Conservation (phyloP, 768 basidiomycete genomes). For the Rhizopogon salebrosus region DNA sequence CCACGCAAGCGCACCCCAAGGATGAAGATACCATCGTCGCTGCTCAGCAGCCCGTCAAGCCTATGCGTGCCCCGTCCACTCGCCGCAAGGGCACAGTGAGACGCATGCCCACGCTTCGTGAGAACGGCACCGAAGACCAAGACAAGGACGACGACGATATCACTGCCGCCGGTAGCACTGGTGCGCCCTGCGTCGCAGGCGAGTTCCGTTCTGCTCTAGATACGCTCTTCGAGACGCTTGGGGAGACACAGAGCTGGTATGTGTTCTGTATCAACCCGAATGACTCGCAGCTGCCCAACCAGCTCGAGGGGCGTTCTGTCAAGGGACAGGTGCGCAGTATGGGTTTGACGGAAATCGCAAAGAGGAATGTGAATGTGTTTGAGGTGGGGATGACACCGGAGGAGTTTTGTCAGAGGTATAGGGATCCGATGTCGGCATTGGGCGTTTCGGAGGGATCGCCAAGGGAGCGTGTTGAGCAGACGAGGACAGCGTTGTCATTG, state of each 20-base stretch:
- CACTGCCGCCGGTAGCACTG: constrained; percentile 25
- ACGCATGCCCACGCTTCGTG: constrained; percentile 38
- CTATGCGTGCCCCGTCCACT: constrained; percentile 90
- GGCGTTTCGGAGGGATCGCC: constrained; percentile 58
- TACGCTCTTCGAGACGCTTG: constrained; percentile 80
- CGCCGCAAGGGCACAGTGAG: constrained; percentile 73
- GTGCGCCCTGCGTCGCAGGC: constrained; percentile 72
- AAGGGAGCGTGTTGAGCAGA: constrained; percentile 56
- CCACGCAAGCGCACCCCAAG: constrained; percentile 86
- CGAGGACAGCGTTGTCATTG: constrained; percentile 50
- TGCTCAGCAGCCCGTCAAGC: constrained; percentile 89
- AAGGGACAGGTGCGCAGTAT: constrained; percentile 86
- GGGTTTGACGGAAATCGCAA: constrained; percentile 75
- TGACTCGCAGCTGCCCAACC: constrained; percentile 91
- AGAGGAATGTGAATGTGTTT: constrained; percentile 59
- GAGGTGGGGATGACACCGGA: constrained; percentile 81
- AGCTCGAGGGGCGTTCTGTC: constrained; percentile 86
- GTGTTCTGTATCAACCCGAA: constrained; percentile 94
- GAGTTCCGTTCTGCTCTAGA: constrained; percentile 85
- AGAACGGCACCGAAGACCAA: constrained; percentile 32
- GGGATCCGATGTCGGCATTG: constrained; percentile 50
- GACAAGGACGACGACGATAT: constrained; percentile 36
- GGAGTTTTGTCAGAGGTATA: constrained; percentile 86
- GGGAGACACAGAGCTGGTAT: constrained; percentile 88
- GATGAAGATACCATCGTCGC: constrained; percentile 95